Base-by-base conservation (phyloP, 345 rosid species). In the Murraya koenigii region DNA sequence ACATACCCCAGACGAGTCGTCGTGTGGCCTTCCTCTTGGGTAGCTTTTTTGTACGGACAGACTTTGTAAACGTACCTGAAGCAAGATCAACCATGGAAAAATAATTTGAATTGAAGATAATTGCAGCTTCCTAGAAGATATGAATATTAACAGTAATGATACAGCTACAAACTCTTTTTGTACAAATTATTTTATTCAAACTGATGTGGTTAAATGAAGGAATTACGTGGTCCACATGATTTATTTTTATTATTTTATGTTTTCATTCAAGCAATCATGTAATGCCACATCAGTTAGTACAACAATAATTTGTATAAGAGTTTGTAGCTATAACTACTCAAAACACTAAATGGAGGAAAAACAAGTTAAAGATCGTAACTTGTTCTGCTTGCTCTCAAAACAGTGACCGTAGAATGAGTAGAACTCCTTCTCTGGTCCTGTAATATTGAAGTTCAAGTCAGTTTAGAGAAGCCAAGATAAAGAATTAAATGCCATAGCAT, bases 401-500 rank as follows among this genome's bases (percentile, higher is more conserved):
- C 97, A 97, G 35, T 52, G 90, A 77, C 88, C 93, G 59, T 90
- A 86, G 84, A 91, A 90, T 59, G 97, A 88, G 79, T 90, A 94
- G 92, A 97, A 94, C 87, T 93, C 97, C 87, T 89, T 93, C 82
- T 89, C 98, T 23, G 83, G 86, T 69, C 99, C 99, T 94, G 96
- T 28, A 81, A 67, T 39, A 79, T 70, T 49, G 82, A 78, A 73
- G 14, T 65, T 14, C 41, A 74, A 77, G 66, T 80, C 74, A 81
- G 82, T 36, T 69, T 54, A 76, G 55, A 30, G 81, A 74, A 82
- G 68, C 74, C 49, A 71, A 23, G 77, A 17, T 17, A 80, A 61
- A 85, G 60, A 77, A 84, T 59, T 3, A 77, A 26, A 62, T 39
- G 41, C 56, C 60, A 13, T 52, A 11, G 33, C 67, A 19, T 71